Conservation (phyloP, 345 rosid genomes). For the Hypericum androsaemum region DNA sequence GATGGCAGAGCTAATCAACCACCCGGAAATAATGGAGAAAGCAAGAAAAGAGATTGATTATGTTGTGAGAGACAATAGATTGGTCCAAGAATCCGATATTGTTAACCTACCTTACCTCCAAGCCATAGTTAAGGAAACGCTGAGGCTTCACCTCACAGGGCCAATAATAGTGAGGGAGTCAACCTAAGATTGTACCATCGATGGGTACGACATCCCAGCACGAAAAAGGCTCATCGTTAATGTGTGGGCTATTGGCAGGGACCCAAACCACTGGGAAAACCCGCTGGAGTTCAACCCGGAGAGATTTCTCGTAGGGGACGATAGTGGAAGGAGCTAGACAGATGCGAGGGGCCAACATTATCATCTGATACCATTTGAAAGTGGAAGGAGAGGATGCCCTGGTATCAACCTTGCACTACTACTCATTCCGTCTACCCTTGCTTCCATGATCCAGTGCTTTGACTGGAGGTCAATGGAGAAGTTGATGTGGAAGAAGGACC, state of each 20-base stretch:
- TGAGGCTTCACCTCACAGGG: neutral
- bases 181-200: neutral
- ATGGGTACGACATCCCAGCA: too few relatives aligned
- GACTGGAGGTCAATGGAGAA: slow-evolving; percentile 17
- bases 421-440: slow-evolving; percentile 25
- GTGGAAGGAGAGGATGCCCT: slow-evolving; percentile 34
- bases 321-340: neutral
- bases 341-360: slow-evolving; percentile 6
- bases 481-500: too few relatives aligned
- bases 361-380: slow-evolving; percentile 34
- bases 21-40: too few relatives aligned
- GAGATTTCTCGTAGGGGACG: neutral
- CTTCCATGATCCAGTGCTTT: slow-evolving; percentile 32
- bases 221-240: too few relatives aligned
- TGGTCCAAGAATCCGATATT: slow-evolving; percentile 50
- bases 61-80: slow-evolving; percentile 40
- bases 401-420: slow-evolving; percentile 34
- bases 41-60: slow-evolving; percentile 40
- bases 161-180: neutral
- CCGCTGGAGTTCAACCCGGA: too few relatives aligned
- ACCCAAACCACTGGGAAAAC: too few relatives aligned
- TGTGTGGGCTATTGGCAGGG: too few relatives aligned
- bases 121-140: too few relatives aligned
- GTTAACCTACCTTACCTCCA: slow-evolving; percentile 52
- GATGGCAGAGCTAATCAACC: too few relatives aligned